Evolutionary conservation across 2,329 filamentous ascomycete genomes (phyloP).

Genomic region (Ceratocystis variospora): DNA sequence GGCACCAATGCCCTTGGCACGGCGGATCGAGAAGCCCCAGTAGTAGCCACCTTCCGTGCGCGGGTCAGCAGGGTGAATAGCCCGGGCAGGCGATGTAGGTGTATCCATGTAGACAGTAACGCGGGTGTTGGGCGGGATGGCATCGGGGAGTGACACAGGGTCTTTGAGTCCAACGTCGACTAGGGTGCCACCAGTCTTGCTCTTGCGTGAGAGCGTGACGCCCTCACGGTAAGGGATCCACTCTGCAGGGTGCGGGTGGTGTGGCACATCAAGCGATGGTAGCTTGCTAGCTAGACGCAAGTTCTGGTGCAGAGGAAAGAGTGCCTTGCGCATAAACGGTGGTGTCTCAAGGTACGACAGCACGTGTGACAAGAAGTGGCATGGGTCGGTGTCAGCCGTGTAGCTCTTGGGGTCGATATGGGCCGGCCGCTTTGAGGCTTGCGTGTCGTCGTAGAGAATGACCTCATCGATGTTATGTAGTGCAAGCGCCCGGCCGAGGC

Average conservation of each 20-base stretch:
- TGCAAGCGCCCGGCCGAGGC: constrained; percentile 66
- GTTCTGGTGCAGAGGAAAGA: constrained; percentile 71
- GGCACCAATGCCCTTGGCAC: constrained; percentile 49
- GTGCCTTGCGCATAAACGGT: constrained; percentile 59
- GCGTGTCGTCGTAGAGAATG: constrained; percentile 63
- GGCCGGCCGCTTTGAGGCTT: constrained; percentile 32
- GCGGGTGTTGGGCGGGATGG: constrained; percentile 56
- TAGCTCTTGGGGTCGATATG: constrained; percentile 39
- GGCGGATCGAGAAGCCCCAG: constrained; percentile 68
- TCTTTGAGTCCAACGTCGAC: constrained; percentile 46
- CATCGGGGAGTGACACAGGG: constrained; percentile 41
- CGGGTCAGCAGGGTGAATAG: constrained; percentile 52
- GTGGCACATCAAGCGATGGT: constrained; percentile 70
- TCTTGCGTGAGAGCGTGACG: constrained; percentile 38
- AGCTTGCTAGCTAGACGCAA: constrained; percentile 58
- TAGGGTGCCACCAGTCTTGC: constrained; percentile 36
- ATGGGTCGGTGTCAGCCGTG: constrained; percentile 61
- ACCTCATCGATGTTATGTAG: constrained; percentile 79
- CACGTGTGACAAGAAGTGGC: constrained; percentile 66
- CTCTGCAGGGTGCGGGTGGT: constrained; percentile 63
- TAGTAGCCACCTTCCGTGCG: constrained; percentile 68
- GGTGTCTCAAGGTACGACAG: constrained; percentile 74
- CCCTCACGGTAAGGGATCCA: constrained; percentile 72
- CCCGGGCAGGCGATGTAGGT: constrained; percentile 33
- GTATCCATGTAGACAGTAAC: constrained; percentile 56